Evolutionary conservation across 305 asterid species (phyloP).

Genomic region (Plantago lanceolata): DNA sequence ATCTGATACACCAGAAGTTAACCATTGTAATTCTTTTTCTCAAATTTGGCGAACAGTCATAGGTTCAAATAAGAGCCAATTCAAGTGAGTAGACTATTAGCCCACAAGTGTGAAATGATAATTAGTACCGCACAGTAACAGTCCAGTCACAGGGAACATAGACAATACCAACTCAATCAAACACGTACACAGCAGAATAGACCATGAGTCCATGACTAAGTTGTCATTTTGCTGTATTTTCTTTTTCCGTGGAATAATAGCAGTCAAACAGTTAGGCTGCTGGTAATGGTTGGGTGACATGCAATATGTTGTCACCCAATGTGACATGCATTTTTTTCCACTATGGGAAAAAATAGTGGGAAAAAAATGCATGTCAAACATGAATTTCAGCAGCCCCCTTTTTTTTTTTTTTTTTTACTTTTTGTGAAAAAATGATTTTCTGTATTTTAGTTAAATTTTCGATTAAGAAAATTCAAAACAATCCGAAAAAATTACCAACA

Average conservation of each 20-base stretch:
- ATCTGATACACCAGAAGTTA: not conserved
- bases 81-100: slow-evolving; percentile 8
- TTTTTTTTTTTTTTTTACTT: too few relatives aligned
- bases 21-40: not conserved
- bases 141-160: not conserved
- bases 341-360: too few relatives aligned
- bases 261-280: too few relatives aligned
- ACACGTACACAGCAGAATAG: not conserved
- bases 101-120: not conserved
- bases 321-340: too few relatives aligned
- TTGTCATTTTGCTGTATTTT: not conserved
- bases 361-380: too few relatives aligned
- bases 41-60: not conserved
- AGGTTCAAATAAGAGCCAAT: not conserved
- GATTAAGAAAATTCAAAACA: too few relatives aligned
- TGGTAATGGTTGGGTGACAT: too few relatives aligned
- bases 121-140: not conserved
- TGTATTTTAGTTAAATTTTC: too few relatives aligned
- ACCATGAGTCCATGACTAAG: slow-evolving; percentile 3
- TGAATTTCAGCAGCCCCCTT: too few relatives aligned
- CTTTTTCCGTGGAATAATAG: not conserved
- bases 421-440: too few relatives aligned
- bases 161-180: not conserved
- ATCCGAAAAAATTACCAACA: too few relatives aligned
- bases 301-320: too few relatives aligned